phyloP scores from a whole-genome alignment of 208 protist genomes.

The Trypanosoma theileri region DNA sequence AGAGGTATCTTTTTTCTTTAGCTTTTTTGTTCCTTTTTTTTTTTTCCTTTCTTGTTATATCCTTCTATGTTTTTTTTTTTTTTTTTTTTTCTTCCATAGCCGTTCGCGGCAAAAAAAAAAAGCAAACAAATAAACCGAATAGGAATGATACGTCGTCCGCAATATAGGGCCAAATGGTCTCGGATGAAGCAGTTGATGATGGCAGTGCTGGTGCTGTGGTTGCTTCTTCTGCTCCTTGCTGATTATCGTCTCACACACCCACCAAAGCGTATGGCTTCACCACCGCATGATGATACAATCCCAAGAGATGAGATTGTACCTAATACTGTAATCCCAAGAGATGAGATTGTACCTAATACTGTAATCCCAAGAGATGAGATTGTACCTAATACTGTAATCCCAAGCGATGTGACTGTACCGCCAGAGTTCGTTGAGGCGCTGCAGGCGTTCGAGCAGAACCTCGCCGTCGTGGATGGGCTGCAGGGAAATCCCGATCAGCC shows the following conservation, averaged over 20 bases:
- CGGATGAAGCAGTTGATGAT: not conserved
- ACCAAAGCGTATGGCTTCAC: not conserved
- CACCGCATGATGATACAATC: not conserved
- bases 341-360: not conserved
- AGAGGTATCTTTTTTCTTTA: not conserved
- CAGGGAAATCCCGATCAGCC: slow-evolving; percentile 62
- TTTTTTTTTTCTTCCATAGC: not conserved
- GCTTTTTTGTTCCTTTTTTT: not conserved
- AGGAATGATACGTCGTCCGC: slow-evolving; percentile 16
- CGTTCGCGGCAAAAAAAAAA: not conserved
- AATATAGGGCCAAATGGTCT: slow-evolving; percentile 1
- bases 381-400: not conserved
- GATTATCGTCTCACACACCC: slow-evolving; percentile 5
- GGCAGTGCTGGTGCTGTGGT: slow-evolving; percentile 3
- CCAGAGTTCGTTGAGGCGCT: slow-evolving; percentile 30
- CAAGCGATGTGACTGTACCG: not conserved
- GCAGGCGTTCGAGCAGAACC: slow-evolving; percentile 40
- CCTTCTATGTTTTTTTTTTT: not conserved
- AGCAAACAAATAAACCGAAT: too few relatives aligned
- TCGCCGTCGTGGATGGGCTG: slow-evolving; percentile 33
- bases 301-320: not conserved
- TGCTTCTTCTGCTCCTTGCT: slow-evolving; percentile 6
- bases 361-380: not conserved
- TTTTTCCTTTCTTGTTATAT: not conserved
- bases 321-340: not conserved